A percentile compares a stretch with the other conserved stretches of the same genome.
Evolutionary conservation across 192 early-diverging fungal species (phyloP).

Genomic region (Linnemannia elongata): DNA sequence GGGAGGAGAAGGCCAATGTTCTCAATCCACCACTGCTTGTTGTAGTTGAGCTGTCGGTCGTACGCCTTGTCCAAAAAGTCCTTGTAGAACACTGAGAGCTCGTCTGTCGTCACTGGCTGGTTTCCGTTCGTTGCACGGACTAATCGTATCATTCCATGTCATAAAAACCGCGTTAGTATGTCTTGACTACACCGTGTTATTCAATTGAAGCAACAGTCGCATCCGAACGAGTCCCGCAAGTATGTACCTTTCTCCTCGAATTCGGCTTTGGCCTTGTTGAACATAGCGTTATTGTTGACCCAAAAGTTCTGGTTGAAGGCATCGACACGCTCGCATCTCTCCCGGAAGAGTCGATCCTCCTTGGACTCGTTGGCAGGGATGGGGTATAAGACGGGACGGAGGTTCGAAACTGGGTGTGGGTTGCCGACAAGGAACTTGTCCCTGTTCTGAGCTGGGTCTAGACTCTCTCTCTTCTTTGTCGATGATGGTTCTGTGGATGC

Average conservation of each 20-base stretch:
- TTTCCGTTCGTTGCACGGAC: conserved; percentile 58
- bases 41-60: conserved; percentile 71
- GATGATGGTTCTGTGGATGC: conserved; percentile 4
- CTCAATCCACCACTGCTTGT: conserved; percentile 67
- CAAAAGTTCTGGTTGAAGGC: conserved; percentile 70
- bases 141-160: conserved; percentile 12
- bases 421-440: conserved; percentile 58
- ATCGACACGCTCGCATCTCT: conserved; percentile 61
- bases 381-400: conserved; percentile 67
- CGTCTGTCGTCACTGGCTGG: conserved; percentile 62
- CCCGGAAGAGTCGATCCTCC: conserved; percentile 63
- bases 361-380: conserved; percentile 58
- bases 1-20: conserved; percentile 65
- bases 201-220: neutral
- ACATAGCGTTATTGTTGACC: conserved; percentile 67
- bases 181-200: neutral
- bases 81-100: conserved; percentile 70
- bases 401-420: conserved; percentile 68
- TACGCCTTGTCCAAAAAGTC: conserved; percentile 70
- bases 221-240: too few species aligned
- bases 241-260: conserved; percentile 64
- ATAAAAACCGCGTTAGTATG: neutral
- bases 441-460: conserved; percentile 38
- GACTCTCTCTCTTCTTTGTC: conserved; percentile 35
- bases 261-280: conserved; percentile 63